phyloP scores from a whole-genome alignment of 106 monocot species.

The Dioscorea dumetorum region DNA sequence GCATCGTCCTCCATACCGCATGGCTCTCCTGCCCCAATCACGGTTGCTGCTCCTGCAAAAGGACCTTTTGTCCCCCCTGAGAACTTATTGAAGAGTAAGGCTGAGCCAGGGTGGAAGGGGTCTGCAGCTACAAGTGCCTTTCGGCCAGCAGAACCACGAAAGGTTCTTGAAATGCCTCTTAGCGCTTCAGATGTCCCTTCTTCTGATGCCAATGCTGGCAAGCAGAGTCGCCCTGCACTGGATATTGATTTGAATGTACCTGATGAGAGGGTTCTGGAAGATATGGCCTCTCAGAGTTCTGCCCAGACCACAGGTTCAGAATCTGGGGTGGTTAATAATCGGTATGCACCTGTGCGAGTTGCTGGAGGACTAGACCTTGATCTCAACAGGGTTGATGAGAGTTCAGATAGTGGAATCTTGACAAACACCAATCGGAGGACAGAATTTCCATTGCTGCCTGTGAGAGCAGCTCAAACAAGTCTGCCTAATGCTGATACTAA shows the following conservation, averaged over 20 bases:
- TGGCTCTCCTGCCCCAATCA: constrained; percentile 34
- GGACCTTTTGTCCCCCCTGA: constrained; percentile 77
- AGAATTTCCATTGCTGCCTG: constrained; percentile 42
- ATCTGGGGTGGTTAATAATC: constrained; percentile 23
- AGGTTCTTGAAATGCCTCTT: constrained; percentile 58
- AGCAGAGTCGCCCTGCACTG: constrained; percentile 41
- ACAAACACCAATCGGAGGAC: constrained; percentile 21
- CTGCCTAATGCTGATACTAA: constrained; percentile 29
- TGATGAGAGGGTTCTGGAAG: constrained; percentile 58
- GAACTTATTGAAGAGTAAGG: constrained; percentile 40
- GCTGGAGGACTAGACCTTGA: constrained; percentile 76
- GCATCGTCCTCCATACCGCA: constrained; percentile 9
- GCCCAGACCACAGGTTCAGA: constrained; percentile 38
- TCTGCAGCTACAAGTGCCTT: constrained; percentile 97
- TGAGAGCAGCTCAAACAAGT: constrained; percentile 16
- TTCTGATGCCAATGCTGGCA: constrained; percentile 25
- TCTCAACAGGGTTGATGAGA: constrained; percentile 70
- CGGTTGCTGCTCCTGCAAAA: constrained; percentile 76
- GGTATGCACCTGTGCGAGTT: constrained; percentile 12
- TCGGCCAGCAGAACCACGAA: constrained; percentile 85
- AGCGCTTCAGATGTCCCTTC: constrained; percentile 29
- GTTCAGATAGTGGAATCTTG: constrained; percentile 37
- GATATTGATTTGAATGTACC: constrained; percentile 81
- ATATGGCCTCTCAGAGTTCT: constrained; percentile 42
- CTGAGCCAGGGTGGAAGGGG: constrained; percentile 85